Conservation (phyloP, 2,329 filamentous ascomycete genomes). For the Penicillium sp. region DNA sequence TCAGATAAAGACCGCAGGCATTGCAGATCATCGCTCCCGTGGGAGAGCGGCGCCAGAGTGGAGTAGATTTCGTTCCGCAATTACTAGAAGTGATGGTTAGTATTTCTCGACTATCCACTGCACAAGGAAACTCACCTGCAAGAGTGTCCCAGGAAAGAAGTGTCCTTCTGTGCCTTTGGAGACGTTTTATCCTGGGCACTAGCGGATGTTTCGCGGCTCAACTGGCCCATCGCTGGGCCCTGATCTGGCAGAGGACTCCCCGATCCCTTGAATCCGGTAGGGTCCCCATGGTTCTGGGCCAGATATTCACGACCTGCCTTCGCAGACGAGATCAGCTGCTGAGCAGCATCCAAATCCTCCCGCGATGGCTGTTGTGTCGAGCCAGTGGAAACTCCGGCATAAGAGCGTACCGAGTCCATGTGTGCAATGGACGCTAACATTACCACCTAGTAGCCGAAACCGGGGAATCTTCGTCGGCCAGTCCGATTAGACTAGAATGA, state of each 20-base stretch:
- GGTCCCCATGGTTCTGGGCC: constrained; percentile 26
- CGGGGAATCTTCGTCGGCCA: constrained; percentile 1
- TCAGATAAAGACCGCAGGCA: constrained; percentile 89
- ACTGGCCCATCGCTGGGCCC: constrained; percentile 13
- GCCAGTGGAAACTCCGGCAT: constrained; percentile 28
- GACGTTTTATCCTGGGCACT: constrained; percentile 26
- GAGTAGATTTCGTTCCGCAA: constrained; percentile 88
- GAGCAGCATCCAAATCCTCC: constrained; percentile 46
- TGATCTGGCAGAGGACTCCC: constrained; percentile 16
- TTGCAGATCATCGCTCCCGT: constrained; percentile 95
- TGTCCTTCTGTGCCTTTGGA: constrained; percentile 36
- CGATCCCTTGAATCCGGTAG: constrained; percentile 14
- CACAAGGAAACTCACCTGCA: constrained; percentile 33
- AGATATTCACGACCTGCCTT: constrained; percentile 40
- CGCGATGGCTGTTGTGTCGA: constrained; percentile 43
- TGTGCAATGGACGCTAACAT: constrained; percentile 37
- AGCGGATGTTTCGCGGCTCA: constrained; percentile 13
- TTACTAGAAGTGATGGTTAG: constrained; percentile 58
- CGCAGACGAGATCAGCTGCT: constrained; percentile 46
- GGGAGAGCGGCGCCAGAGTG: constrained; percentile 88
- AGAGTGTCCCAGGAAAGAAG: constrained; percentile 38
- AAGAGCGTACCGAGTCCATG: constrained; percentile 36
- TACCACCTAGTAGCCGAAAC: constrained; percentile 17
- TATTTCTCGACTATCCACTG: background rate
- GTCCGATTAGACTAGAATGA: background rate